These are phyloP conservation scores for Phytomonas sp. DNA, from an alignment of 208 protist species.

Conservation along the genomic window DNA sequence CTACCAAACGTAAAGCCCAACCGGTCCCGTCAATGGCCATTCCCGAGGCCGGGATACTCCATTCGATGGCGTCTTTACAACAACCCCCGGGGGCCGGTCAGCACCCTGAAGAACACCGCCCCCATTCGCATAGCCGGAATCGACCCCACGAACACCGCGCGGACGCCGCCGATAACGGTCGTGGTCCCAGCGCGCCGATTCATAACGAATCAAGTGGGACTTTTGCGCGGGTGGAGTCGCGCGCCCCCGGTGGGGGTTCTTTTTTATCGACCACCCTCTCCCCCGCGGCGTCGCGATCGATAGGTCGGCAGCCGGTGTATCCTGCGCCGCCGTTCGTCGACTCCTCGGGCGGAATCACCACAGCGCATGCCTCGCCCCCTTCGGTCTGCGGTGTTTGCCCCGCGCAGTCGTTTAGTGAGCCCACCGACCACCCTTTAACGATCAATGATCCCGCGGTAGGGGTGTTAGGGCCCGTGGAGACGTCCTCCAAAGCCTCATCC, in stretches of 20 bases:
- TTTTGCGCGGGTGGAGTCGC: neutral
- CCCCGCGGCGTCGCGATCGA: neutral
- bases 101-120: neutral
- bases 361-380: neutral
- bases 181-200: neutral
- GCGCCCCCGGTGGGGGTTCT: neutral
- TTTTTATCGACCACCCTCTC: neutral
- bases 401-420: neutral
- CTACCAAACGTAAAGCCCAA: neutral
- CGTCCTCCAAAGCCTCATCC: neutral
- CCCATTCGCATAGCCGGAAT: neutral
- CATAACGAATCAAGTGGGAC: neutral
- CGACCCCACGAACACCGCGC: neutral
- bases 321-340: neutral
- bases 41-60: neutral
- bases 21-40: neutral
- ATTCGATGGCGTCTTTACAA: neutral
- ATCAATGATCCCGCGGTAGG: neutral
- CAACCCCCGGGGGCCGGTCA: neutral
- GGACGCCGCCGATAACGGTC: neutral
- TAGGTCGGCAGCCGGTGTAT: neutral
- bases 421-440: neutral
- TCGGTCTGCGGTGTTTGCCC: neutral
- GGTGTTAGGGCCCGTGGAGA: neutral
- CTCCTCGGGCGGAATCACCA: neutral